phyloP scores from a whole-genome alignment of 2,329 filamentous ascomycete genomes.

The Aspergillaceae sp. region DNA sequence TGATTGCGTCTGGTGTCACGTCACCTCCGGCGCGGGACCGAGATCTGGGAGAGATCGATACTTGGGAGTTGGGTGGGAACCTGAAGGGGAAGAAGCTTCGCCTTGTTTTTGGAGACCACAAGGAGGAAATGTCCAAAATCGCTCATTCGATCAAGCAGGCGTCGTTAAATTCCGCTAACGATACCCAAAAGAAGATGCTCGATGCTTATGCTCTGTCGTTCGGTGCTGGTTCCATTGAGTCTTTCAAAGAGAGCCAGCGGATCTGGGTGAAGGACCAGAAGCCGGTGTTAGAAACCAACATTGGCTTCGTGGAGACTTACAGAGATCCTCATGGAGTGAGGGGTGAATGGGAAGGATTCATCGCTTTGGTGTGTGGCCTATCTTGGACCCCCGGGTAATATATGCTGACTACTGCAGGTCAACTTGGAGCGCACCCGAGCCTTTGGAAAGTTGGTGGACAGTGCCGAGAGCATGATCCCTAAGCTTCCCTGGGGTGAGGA shows the following conservation, averaged over 20 bases:
- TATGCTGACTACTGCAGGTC: slow-evolving; percentile 39
- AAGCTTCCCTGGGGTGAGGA: slow-evolving; percentile 78
- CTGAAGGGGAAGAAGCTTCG: slow-evolving; percentile 60
- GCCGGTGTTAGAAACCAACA: slow-evolving; percentile 69
- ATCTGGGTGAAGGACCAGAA: slow-evolving; percentile 78
- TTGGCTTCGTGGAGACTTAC: slow-evolving; percentile 81
- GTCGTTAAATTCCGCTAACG: slow-evolving; percentile 60
- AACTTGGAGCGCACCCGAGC: slow-evolving; percentile 85
- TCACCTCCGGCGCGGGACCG: slow-evolving; percentile 54
- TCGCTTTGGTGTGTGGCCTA: slow-evolving; percentile 45
- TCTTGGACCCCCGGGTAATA: not conserved
- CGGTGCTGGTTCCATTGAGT: slow-evolving; percentile 61
- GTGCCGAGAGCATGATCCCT: slow-evolving; percentile 74
- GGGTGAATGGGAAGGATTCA: slow-evolving; percentile 80
- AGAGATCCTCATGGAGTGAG: slow-evolving; percentile 72
- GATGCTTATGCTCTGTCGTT: slow-evolving; percentile 68
- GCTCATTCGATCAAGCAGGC: slow-evolving; percentile 59
- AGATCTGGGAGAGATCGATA: slow-evolving; percentile 58
- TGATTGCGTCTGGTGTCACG: slow-evolving; percentile 62
- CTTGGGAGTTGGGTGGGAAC: slow-evolving; percentile 52
- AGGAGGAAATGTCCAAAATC: slow-evolving; percentile 62
- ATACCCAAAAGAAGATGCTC: slow-evolving; percentile 65
- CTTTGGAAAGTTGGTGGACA: slow-evolving; percentile 75
- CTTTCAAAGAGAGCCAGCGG: slow-evolving; percentile 72
- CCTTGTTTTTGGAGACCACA: slow-evolving; percentile 67